Conservation (phyloP, 352 stramenopile species). For the Saprolegnia parasitica region DNA sequence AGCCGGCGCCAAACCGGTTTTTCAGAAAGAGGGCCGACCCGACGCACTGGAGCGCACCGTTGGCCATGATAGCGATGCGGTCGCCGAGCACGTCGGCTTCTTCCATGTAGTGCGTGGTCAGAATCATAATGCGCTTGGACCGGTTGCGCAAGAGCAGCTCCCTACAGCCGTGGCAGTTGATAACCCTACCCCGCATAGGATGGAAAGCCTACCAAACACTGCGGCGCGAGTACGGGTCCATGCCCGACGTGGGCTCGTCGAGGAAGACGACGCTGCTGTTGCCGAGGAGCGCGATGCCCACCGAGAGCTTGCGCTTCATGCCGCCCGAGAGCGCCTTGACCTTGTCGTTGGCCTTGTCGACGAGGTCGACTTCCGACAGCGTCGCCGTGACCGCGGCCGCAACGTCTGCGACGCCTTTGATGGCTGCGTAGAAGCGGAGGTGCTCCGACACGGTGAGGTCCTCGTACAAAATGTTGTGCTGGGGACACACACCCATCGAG, state of each 20-base stretch:
- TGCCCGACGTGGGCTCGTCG: constrained; percentile 89
- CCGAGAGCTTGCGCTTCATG: constrained; percentile 89
- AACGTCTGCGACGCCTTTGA: constrained; percentile 50
- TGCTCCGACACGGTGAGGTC: constrained; percentile 76
- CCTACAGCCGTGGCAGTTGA: too few relatives aligned
- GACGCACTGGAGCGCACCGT: constrained; percentile 54
- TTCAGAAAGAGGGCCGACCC: constrained; percentile 82
- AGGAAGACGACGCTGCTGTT: constrained; percentile 71
- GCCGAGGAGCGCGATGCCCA: constrained; percentile 85
- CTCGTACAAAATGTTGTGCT: constrained; percentile 76
- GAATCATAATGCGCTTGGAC: constrained; percentile 66
- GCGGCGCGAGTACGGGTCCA: constrained; percentile 91
- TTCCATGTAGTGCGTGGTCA: constrained; percentile 90
- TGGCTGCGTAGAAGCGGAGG: constrained; percentile 56
- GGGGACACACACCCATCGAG: constrained; percentile 56
- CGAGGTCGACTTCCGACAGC: constrained; percentile 57
- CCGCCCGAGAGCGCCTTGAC: constrained; percentile 68
- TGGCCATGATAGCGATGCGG: constrained; percentile 78
- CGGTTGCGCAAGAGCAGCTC: constrained; percentile 65
- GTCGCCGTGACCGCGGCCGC: constrained; percentile 35
- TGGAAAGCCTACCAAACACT: constrained; percentile 90
- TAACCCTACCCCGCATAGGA: too few relatives aligned
- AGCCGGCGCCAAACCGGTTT: constrained; percentile 68
- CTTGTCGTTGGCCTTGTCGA: constrained; percentile 50
- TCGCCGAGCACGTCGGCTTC: constrained; percentile 84